Evolutionary conservation across 148 eudicot species (phyloP), one percentile per base, ranked within the genome.

Genomic region (Arctostaphylos glauca): DNA sequence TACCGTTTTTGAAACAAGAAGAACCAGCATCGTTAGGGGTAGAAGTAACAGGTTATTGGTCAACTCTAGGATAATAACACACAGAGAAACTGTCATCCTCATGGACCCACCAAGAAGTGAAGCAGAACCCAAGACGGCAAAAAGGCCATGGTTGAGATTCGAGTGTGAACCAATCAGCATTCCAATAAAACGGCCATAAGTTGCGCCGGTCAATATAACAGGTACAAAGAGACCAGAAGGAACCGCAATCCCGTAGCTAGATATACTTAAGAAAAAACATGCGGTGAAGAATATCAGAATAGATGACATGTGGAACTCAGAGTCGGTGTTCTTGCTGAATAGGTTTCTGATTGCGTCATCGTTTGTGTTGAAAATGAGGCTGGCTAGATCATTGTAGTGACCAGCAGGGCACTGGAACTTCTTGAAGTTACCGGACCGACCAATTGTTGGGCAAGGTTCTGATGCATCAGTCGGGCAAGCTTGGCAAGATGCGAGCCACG

Each of bases 161-260:
- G 99, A 87, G 52, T 59, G 74, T 12, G 97, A 88, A 74, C 92
- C 94, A 25, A 94, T 64, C 12, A 93, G 67, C 97, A 92, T 91
- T 9, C 98, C 98, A 5, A 96, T 83, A 79, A 92, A 86, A 23
- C 98, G 97, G 5, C 99, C 99, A 77, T 91, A 96, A 38, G 99
- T 87, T 18, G 99, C 99, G 77, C 99, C 99, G 0, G 88, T 92
- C 70, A 94, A 88, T 44, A 96, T 93, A 46, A 94, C 91, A 23
- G 98, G 99, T 46, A 94, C 94, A 83, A 96, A 96, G 76, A 96
- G 91, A 80, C 99, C 99, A 5, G 95, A 86, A 44, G 99, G 99
- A 31, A 86, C 92, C 43, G 90, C 98, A 23, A 96, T 87, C 76
- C 97, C 99, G 56, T 94, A 96, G 76, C 96, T 96, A 46, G 93